phyloP scores from a whole-genome alignment of 805 yeast species.

The Priceomyces medius region DNA sequence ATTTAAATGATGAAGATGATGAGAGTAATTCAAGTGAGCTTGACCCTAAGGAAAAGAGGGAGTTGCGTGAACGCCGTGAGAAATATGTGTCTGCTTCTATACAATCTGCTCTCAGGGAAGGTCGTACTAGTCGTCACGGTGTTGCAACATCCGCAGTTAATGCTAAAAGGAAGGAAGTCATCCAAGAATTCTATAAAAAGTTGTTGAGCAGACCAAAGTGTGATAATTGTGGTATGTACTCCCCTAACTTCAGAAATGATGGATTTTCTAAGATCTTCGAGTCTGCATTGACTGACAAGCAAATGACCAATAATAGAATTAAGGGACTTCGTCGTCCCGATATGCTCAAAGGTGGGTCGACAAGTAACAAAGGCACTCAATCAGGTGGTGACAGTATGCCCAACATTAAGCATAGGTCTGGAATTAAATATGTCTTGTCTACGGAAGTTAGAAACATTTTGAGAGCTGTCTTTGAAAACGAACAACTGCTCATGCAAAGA shows the following conservation, averaged over 20 bases:
- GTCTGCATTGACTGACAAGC: conserved; percentile 79
- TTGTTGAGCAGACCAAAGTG: conserved; percentile 80
- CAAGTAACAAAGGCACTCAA: conserved; percentile 7
- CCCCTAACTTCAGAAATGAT: conserved; percentile 93
- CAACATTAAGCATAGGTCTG: conserved; percentile 58
- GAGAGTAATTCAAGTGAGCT: conserved; percentile 40
- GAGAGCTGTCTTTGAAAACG: conserved; percentile 71
- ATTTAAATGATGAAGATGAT: conserved; percentile 47
- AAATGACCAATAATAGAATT: conserved; percentile 73
- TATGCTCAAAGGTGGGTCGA: conserved; percentile 48
- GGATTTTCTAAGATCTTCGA: conserved; percentile 93
- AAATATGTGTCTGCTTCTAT: conserved; percentile 71
- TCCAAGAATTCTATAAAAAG: conserved; percentile 73
- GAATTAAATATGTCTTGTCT: conserved; percentile 83
- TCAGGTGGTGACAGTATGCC: conserved; percentile 35
- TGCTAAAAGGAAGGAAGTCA: conserved; percentile 77
- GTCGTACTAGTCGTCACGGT: conserved; percentile 66
- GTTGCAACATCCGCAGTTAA: conserved; percentile 78
- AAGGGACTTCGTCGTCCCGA: conserved; percentile 76
- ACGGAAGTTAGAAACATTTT: conserved; percentile 83
- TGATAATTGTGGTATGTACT: conserved; percentile 93
- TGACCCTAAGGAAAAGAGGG: conserved; percentile 41
- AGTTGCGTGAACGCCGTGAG: conserved; percentile 60
- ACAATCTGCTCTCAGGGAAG: conserved; percentile 70
- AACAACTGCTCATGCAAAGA: conserved; percentile 63